Evolutionary conservation across 169 alveolate species (phyloP).

Genomic region (Eimeria brunetti): DNA sequence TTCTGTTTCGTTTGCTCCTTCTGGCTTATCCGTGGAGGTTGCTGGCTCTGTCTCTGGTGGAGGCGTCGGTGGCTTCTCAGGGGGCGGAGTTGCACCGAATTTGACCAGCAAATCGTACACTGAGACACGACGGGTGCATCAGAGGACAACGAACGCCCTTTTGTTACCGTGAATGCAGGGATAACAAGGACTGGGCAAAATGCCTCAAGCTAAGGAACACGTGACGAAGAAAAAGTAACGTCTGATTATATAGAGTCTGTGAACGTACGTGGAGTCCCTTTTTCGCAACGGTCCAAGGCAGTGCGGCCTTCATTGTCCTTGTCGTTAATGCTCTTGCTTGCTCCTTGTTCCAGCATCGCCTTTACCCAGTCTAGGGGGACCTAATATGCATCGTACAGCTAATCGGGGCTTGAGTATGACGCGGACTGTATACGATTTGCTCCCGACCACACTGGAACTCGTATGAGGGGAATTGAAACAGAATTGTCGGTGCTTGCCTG

Average conservation of each 20-base stretch:
- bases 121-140: not conserved
- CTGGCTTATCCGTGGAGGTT: not conserved
- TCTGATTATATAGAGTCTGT: not conserved
- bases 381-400: not conserved
- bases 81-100: constrained; percentile 72
- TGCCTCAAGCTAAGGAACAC: not conserved
- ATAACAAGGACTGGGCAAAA: not conserved
- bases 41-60: constrained; percentile 75
- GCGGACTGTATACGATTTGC: not conserved
- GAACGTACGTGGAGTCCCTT: constrained; percentile 38
- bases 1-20: not conserved
- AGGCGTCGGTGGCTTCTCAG: constrained; percentile 70
- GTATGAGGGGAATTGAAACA: not conserved
- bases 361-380: constrained; percentile 76
- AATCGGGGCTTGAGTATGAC: not conserved
- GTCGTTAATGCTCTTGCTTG: constrained; percentile 62
- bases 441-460: not conserved
- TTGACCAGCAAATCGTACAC: constrained; percentile 52
- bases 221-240: not conserved
- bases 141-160: not conserved
- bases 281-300: constrained; percentile 76
- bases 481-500: constrained; percentile 10
- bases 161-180: not conserved
- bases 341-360: constrained; percentile 78
- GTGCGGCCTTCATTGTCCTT: constrained; percentile 74